Evolutionary conservation across 2,329 filamentous ascomycete genomes (phyloP).

Genomic region (Ascosphaera apis): DNA sequence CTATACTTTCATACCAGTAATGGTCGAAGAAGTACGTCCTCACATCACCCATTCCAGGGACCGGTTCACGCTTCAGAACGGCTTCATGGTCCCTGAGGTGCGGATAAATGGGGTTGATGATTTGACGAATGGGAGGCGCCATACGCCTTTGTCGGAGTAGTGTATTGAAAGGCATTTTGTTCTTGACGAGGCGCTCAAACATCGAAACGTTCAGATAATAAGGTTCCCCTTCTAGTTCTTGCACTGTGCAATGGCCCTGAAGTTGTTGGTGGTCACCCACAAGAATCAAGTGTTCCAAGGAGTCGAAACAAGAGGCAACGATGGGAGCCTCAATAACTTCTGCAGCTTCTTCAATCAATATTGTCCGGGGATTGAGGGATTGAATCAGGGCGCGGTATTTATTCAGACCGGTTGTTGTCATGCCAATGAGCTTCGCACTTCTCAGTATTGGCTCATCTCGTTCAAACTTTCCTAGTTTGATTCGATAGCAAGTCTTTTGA

Average conservation of each 20-base stretch:
- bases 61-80: slow-evolving; percentile 28
- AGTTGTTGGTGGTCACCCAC: slow-evolving; percentile 69
- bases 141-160: slow-evolving; percentile 49
- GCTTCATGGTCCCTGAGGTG: slow-evolving; percentile 33
- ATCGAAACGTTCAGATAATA: slow-evolving; percentile 51
- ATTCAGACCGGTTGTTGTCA: slow-evolving; percentile 59
- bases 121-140: slow-evolving; percentile 41
- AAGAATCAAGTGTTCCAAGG: slow-evolving; percentile 40
- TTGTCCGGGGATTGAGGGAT: slow-evolving; percentile 39
- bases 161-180: slow-evolving; percentile 38
- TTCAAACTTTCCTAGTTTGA: slow-evolving; percentile 36
- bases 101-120: slow-evolving; percentile 39
- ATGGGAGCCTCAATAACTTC: slow-evolving; percentile 42
- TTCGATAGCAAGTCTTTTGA: slow-evolving; percentile 24
- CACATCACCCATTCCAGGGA: slow-evolving; percentile 39
- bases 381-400: slow-evolving; percentile 55
- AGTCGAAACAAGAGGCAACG: slow-evolving; percentile 35
- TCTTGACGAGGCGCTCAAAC: slow-evolving; percentile 54
- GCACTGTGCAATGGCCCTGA: slow-evolving; percentile 40
- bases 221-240: slow-evolving; percentile 33
- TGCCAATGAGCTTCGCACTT: slow-evolving; percentile 35
- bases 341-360: slow-evolving; percentile 61
- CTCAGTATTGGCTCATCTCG: slow-evolving; percentile 37
- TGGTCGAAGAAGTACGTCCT: slow-evolving; percentile 43
- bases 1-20: slow-evolving; percentile 38